Evolutionary conservation across 2,329 filamentous ascomycete genomes (phyloP), one percentile per base, ranked within the genome.

Genomic region (Aspergillus alliaceus): DNA sequence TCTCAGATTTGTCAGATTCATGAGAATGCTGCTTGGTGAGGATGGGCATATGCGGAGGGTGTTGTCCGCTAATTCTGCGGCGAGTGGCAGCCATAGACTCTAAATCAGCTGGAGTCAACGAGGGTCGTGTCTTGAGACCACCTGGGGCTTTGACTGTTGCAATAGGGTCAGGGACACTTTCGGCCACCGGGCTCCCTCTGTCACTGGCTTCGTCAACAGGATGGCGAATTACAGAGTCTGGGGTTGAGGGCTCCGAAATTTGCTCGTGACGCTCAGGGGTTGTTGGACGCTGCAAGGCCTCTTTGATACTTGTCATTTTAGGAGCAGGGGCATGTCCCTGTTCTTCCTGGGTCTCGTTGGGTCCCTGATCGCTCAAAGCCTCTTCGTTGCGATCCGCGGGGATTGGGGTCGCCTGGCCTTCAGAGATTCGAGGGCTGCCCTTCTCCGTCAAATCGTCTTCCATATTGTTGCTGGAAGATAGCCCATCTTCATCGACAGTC

Each of bases 111-210:
- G 92, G 93, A 0, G 93, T 96, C 37, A 91, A 86, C 2, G 93
- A 97, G 15, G 91, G 86, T 32, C 93, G 85, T 0, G 93, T 95
- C 80, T 96, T 97, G 39, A 98, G 82, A 73, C 88, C 91, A 11
- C 91, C 90, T 22, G 90, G 87, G 8, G 92, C 90, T 73, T 93
- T 95, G 76, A 98, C 93, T 0, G 93, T 97, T 4, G 93, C 91
- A 48, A 91, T 79, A 47, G 87, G 85, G 66, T 96, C 92, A 1
- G 93, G 92, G 57, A 98, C 86, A 34, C 86, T 84, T 46, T 85
- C 81, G 15, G 75, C 72, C 2, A 78, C 71, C 2, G 70, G 71
- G 31, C 60, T 62, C 15, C 75, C 72, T 1, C 65, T 66, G 6
- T 70, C 66, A 3, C 63, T 66, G 9, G 82, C 78, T 8, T 81